Base-by-base conservation (phyloP, 441 rosid genomes). In the Jatropha podagrica region DNA sequence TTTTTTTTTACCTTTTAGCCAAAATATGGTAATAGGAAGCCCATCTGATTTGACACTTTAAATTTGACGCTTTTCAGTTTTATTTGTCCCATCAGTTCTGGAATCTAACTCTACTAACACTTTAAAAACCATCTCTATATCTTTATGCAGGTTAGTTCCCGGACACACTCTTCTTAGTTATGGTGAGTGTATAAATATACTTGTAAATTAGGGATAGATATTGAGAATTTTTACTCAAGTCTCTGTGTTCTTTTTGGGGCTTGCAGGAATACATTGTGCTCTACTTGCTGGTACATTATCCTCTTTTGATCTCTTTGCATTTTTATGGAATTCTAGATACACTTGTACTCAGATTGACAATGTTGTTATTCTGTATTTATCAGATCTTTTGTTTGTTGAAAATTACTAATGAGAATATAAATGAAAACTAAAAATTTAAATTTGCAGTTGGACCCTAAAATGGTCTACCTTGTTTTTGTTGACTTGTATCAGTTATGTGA, bases 231-330 rank as follows among this genome's bases (percentile, higher is more conserved):
- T 56, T 59, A 65, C 70, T 23, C 62, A 71, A 66, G 61, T 79
- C 48, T 76, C 67, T 69, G 42, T 46, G 64, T 13, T 44, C 6
- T 38, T 76, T 61, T 77, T 72, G 58, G 77, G 38, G 73, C 76
- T 74, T 81, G 81, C 90, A 93, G 98, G 99, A 65, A 85, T 93
- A 48, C 98, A 95, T 73, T 95, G 98, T 83, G 97, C 99, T 15
- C 79, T 86, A 42, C 90, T 93, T 73, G 98, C 97, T 74, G 97
- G 99, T 92, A 88, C 15, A 61, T 59, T 42, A 69, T 58, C 23
- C 7, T 40, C 23, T 15, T 56, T 2, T 37, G 4, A 41, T 63
- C 63, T 18, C 4, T 26, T 60, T 49, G 37, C 32, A 20, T 13
- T 20, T 14, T 41, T 41, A 3, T 65, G 62, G 46, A 55, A 63